Conservation (phyloP, 2,329 filamentous ascomycete species). For the Triangularia setosa region DNA sequence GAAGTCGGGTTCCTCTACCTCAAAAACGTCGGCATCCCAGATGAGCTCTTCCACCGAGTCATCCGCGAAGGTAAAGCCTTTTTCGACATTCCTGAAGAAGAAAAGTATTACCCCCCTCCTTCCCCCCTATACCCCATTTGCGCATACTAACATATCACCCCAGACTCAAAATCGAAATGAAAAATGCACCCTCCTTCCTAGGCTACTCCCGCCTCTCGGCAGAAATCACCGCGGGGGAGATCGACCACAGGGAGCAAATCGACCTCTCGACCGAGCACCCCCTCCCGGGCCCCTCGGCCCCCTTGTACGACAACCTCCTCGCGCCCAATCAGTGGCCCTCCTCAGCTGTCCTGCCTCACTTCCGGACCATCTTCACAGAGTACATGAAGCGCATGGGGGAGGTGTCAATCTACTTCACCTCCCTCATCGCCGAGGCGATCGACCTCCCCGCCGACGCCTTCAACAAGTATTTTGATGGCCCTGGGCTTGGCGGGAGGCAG, state of each 20-base stretch:
- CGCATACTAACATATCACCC: not conserved
- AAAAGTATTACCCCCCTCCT: conserved; percentile 54
- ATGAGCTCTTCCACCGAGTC: conserved; percentile 61
- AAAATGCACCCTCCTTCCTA: conserved; percentile 67
- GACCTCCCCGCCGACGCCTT: conserved; percentile 67
- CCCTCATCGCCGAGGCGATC: conserved; percentile 80
- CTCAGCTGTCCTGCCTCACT: conserved; percentile 56
- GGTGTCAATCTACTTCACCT: conserved; percentile 71
- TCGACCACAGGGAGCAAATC: conserved; percentile 82
- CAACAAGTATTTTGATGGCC: conserved; percentile 67
- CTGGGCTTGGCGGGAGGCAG: not conserved
- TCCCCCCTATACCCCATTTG: not conserved
- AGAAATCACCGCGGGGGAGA: conserved; percentile 68
- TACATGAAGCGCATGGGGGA: conserved; percentile 74
- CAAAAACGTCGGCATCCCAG: conserved; percentile 70
- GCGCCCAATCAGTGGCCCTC: conserved; percentile 81
- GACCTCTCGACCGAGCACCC: conserved; percentile 79
- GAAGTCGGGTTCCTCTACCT: conserved; percentile 89
- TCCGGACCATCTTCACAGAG: conserved; percentile 64
- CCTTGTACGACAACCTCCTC: conserved; percentile 70
- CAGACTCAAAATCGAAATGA: conserved; percentile 67
- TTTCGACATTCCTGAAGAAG: conserved; percentile 70
- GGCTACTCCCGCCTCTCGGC: conserved; percentile 64
- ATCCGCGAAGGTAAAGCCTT: conserved; percentile 66
- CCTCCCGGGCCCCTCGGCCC: conserved; percentile 57